phyloP scores from a whole-genome alignment of 495 filamentous ascomycete species.

The Stereocaulon alpinum region DNA sequence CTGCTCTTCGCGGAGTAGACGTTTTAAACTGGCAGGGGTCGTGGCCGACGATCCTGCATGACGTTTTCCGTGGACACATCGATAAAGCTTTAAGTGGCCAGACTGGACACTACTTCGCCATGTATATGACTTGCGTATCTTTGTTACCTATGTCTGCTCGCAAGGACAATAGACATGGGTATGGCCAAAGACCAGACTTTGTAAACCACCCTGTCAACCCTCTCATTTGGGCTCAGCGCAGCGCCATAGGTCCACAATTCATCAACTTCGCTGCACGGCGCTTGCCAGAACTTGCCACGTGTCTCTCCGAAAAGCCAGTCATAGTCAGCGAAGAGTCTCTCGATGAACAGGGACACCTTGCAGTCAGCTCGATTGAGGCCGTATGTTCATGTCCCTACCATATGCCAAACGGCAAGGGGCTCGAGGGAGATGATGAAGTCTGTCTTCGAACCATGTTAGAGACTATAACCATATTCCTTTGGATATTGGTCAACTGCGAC shows the following conservation, averaged over 20 bases:
- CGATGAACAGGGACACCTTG: neutral
- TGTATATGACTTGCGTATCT: constrained; percentile 1
- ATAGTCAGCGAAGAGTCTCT: neutral
- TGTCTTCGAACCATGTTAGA: neutral
- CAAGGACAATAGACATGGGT: neutral
- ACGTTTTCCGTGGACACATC: neutral
- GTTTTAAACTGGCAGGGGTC: constrained; percentile 2
- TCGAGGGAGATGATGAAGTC: neutral
- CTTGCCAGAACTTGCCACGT: neutral
- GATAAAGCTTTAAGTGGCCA: neutral
- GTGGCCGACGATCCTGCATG: constrained; percentile 6
- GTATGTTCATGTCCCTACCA: neutral
- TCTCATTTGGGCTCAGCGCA: neutral
- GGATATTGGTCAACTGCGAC: neutral
- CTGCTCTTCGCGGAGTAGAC: neutral
- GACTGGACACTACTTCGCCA: neutral
- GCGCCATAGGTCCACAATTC: neutral
- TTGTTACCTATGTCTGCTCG: neutral
- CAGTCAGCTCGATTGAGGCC: neutral
- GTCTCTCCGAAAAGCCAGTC: neutral
- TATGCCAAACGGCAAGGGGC: neutral
- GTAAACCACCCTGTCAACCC: neutral
- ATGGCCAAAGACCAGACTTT: neutral
- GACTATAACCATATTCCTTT: constrained; percentile 1
- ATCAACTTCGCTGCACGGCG: neutral